Conservation (phyloP, 1,139 yeast species). For the Candida sanyaensis region DNA sequence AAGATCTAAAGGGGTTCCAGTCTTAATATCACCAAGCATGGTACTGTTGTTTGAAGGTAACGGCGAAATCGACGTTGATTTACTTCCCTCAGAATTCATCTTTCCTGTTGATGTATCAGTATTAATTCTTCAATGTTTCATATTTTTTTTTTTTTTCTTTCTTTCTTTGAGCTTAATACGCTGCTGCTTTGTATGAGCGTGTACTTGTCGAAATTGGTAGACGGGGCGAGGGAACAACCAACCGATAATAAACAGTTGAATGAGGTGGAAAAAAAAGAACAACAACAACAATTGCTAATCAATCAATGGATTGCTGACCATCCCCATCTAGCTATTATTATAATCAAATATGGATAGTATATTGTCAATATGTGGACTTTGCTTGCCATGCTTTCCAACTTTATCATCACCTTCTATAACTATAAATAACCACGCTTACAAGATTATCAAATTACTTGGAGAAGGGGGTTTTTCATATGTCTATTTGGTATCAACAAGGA, state of each 20-base stretch:
- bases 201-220: too few species aligned
- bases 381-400: slow-evolving; percentile 47
- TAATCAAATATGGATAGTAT: slow-evolving; percentile 24
- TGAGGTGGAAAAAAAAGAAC: not conserved
- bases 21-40: slow-evolving; percentile 12
- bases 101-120: not conserved
- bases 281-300: not conserved
- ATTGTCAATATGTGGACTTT: slow-evolving; percentile 26
- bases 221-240: too few species aligned
- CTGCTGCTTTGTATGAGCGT: too few species aligned
- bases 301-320: not conserved
- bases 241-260: not conserved
- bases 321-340: not conserved
- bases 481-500: slow-evolving; percentile 57
- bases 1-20: slow-evolving; percentile 11
- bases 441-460: slow-evolving; percentile 71
- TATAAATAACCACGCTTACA: slow-evolving; percentile 53
- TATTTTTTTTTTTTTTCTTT: too few species aligned
- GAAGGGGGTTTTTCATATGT: slow-evolving; percentile 92
- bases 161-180: not conserved
- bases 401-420: slow-evolving; percentile 46
- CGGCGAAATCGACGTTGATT: slow-evolving; percentile 6
- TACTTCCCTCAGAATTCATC: not conserved
- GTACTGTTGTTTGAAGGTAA: slow-evolving; percentile 2
- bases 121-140: too few species aligned